Evolutionary conservation across 2,329 filamentous ascomycete genomes (phyloP), one percentile per base, ranked within the genome.

Genomic region (Chaetomiaceae sp.): DNA sequence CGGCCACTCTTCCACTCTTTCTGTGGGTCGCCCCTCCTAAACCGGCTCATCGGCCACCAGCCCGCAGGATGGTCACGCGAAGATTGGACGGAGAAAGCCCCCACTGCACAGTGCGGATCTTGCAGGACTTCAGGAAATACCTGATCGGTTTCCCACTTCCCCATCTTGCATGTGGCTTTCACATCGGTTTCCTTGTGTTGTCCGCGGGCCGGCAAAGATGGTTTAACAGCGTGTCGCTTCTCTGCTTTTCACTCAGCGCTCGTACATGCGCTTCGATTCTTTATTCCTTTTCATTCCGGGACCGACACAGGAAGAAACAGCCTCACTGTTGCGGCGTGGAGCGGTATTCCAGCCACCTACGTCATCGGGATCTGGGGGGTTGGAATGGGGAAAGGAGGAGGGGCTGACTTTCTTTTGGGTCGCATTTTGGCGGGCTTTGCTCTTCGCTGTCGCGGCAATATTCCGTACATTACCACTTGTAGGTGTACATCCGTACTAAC

Each of bases 41-140:
- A n/a, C n/a, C 37, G 38, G 38, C 38, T 40, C 38, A 32, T 40
- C 38, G 38, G 38, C 38, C 32, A 18, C 18, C 38, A 20, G 38
- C 26, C n/a, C 26, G 18, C 26, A 20, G 15, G 27, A 30, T 15
- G 22, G 22, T 32, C 14, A 15, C 22, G 8, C n/a, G 17, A 12
- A 40, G 24, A 39, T 39, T 39, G 37, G 37, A 39, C n/a, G 38
- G 27, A 12, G 6, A 12, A n/a, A n/a, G n/a, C 8, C 15, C 17
- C 22, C 27, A 32, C 27, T n/a, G 26, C 26, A 40, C 38, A 32
- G 38, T 40, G 27, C 38, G 15, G 11, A 33, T 41, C 35, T 24
- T 39, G 11, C 35, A 19, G 6, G 22, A 9, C 22, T 24, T 24
- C n/a, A 27, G 36, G 11, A 8, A 38, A 26, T 37, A n/a, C 12